Percentiles rank a stretch among this genome's conserved stretches.
These are phyloP conservation scores for Gossypium sturtianum DNA, from an alignment of 345 rosid species.

Conservation along the genomic window DNA sequence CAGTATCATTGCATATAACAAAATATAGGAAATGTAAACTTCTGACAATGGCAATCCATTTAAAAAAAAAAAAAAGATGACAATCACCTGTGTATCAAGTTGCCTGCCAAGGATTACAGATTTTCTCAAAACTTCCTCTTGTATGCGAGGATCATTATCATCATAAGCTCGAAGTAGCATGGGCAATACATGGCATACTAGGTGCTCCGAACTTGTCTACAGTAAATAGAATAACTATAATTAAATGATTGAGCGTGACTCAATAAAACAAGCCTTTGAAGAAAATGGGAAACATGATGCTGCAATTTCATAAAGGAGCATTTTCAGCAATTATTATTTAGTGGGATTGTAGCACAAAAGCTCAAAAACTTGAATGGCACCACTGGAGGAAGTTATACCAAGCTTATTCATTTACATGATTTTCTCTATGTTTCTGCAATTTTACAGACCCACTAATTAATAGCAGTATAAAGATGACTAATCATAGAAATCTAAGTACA, in stretches of 20 bases:
- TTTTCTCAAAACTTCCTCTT: slow-evolving; percentile 85
- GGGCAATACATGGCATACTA: slow-evolving; percentile 65
- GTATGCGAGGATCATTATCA: slow-evolving; percentile 90
- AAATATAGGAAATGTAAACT: not conserved
- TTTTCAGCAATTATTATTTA: not conserved
- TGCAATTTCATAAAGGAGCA: not conserved
- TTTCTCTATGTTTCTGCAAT: not conserved
- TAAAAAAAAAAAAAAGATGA: not conserved
- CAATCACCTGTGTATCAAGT: slow-evolving; percentile 76
- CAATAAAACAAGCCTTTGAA: not conserved
- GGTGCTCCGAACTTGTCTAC: slow-evolving; percentile 71
- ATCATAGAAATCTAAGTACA: not conserved
- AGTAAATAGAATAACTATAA: slow-evolving; percentile 21
- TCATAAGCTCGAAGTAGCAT: slow-evolving; percentile 89
- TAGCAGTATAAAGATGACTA: not conserved
- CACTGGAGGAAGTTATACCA: not conserved
- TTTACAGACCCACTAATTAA: not conserved
- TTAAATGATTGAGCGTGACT: not conserved
- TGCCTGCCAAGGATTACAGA: slow-evolving; percentile 67
- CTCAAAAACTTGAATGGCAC: not conserved
- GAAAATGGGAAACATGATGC: not conserved
- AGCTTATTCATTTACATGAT: not conserved
- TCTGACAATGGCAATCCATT: not conserved
- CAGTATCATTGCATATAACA: not conserved
- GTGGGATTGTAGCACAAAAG: not conserved